Conservation (phyloP, 768 basidiomycete genomes). For the Obba rivulosa region DNA sequence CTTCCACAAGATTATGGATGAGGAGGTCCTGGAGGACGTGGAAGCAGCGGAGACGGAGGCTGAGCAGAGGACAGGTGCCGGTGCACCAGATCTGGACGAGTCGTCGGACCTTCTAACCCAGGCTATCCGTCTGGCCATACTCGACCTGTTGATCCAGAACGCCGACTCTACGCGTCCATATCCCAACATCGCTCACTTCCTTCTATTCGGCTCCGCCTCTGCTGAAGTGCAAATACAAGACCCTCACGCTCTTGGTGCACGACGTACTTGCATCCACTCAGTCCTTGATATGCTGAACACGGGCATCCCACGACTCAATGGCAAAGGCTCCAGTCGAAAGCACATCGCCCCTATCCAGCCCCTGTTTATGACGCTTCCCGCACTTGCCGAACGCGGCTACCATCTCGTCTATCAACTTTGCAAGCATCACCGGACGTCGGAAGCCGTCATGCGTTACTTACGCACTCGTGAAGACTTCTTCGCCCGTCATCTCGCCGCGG, state of each 20-base stretch:
- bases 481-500: conserved; percentile 70
- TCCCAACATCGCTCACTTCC: conserved; percentile 84
- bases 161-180: conserved; percentile 56
- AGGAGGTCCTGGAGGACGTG: conserved; percentile 58
- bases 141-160: conserved; percentile 78
- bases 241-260: conserved; percentile 68
- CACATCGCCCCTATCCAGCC: conserved; percentile 35
- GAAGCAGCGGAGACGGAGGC: conserved; percentile 52
- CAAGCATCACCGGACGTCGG: conserved; percentile 78
- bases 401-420: conserved; percentile 81
- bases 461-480: conserved; percentile 89
- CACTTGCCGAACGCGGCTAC: conserved; percentile 82
- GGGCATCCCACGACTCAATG: conserved; percentile 59
- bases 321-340: conserved; percentile 31
- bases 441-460: conserved; percentile 78
- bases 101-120: conserved; percentile 48
- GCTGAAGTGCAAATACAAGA: conserved; percentile 67
- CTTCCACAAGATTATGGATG: conserved; percentile 61
- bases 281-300: conserved; percentile 71
- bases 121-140: conserved; percentile 67
- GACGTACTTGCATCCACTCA: conserved; percentile 71
- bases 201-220: conserved; percentile 68
- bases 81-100: conserved; percentile 53
- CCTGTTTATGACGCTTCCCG: conserved; percentile 61
- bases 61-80: conserved; percentile 67